phyloP scores from a whole-genome alignment of 140 eudicot species.

The Ambrosia hybrid region DNA sequence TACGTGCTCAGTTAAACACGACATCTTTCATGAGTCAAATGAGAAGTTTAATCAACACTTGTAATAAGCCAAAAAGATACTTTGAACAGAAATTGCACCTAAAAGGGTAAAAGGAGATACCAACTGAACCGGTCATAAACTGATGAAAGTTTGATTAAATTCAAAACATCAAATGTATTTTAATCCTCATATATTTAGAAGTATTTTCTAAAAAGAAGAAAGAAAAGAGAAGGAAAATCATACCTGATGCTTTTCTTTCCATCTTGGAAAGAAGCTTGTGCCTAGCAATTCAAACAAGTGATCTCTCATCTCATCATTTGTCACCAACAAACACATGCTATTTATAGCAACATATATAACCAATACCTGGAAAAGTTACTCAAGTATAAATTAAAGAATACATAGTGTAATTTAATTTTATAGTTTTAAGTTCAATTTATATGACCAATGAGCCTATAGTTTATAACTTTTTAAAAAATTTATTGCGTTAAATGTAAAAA shows the following conservation, averaged over 20 bases:
- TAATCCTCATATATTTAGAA: too few relatives aligned
- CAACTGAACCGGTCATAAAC: too few relatives aligned
- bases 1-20: not conserved
- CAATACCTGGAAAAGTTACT: slow-evolving; percentile 60
- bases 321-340: slow-evolving; percentile 78
- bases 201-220: not conserved
- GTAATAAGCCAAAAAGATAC: too few relatives aligned
- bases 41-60: not conserved
- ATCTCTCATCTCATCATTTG: slow-evolving; percentile 98
- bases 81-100: too few relatives aligned
- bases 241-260: slow-evolving; percentile 99
- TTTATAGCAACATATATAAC: slow-evolving; percentile 95
- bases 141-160: too few relatives aligned
- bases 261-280: slow-evolving; percentile 87
- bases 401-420: not conserved
- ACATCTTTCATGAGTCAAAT: not conserved
- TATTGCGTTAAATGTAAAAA: not conserved
- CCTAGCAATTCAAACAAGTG: slow-evolving; percentile 89
- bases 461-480: not conserved
- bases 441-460: too few relatives aligned
- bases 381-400: not conserved
- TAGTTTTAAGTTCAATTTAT: not conserved
- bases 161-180: too few relatives aligned
- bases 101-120: too few relatives aligned
- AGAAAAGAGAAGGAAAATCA: not conserved